These are phyloP conservation scores for Hypoxylon sp. DNA, from an alignment of 2,329 filamentous ascomycete genomes.

Conservation along the genomic window DNA sequence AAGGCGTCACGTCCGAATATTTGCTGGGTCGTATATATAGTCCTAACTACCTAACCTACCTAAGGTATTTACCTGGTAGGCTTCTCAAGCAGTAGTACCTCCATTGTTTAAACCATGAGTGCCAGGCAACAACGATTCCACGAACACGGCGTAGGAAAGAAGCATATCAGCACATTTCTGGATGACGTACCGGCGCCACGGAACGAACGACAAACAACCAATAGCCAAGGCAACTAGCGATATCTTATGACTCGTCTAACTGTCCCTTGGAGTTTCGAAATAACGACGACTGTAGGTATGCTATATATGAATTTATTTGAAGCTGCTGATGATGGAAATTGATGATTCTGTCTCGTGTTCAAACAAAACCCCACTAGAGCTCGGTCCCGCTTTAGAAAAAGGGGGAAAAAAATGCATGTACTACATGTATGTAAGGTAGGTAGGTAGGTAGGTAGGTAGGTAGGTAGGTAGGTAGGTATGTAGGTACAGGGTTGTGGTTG, in stretches of 20 bases:
- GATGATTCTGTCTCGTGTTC: constrained; percentile 14
- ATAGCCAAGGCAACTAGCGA: constrained; percentile 5
- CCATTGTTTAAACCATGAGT: background rate
- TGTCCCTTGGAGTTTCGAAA: constrained; percentile 1
- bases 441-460: too few species aligned
- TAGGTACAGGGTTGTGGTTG: constrained; percentile 5
- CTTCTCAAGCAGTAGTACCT: background rate
- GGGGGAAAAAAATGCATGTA: background rate
- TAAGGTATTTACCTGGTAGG: background rate
- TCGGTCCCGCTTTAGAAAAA: constrained; percentile 16
- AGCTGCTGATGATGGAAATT: constrained; percentile 21
- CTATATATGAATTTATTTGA: constrained; percentile 9
- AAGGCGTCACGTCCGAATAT: background rate
- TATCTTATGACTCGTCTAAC: background rate
- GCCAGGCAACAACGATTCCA: constrained; percentile 1
- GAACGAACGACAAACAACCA: constrained; percentile 5
- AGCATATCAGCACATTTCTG: background rate
- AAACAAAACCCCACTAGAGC: background rate
- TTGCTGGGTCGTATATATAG: constrained; percentile 14
- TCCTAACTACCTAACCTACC: background rate
- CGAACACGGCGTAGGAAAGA: background rate
- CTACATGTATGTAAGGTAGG: too few species aligned
- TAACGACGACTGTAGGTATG: constrained; percentile 10
- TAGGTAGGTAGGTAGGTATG: background rate
- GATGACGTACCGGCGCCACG: constrained; percentile 2